These are phyloP conservation scores for Actinomortierella ambigua DNA, from an alignment of 371 early-diverging fungal species.

Conservation along the genomic window DNA sequence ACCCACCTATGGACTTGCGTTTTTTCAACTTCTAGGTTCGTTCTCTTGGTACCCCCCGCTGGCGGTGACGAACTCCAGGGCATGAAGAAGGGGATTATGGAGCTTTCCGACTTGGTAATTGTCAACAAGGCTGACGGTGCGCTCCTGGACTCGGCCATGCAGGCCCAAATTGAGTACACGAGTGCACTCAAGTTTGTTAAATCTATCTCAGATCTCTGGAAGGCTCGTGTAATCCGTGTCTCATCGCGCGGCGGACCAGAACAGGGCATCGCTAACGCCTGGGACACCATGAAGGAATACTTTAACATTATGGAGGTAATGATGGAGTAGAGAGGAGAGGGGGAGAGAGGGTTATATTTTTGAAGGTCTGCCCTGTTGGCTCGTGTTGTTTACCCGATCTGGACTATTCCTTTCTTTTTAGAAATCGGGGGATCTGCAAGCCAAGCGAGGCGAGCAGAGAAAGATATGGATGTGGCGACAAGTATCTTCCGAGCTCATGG, in stretches of 20 bases:
- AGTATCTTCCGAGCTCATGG: conserved; percentile 61
- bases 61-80: conserved; percentile 51
- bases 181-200: conserved; percentile 66
- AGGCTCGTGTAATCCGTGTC: conserved; percentile 57
- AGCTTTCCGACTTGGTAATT: conserved; percentile 76
- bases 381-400: too few species aligned
- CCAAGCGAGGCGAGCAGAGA: conserved; percentile 62
- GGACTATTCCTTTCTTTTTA: too few species aligned
- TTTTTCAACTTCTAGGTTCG: conserved; percentile 14
- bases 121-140: conserved; percentile 83
- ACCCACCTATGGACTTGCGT: too few species aligned
- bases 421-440: conserved; percentile 52
- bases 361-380: too few species aligned
- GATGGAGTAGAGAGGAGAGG: background rate
- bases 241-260: conserved; percentile 59
- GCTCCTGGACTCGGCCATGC: conserved; percentile 61
- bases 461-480: conserved; percentile 80
- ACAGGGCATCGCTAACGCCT: conserved; percentile 65
- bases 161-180: conserved; percentile 68
- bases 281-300: conserved; percentile 65
- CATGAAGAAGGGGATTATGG: conserved; percentile 85
- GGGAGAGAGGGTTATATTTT: background rate
- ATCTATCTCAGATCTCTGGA: conserved; percentile 45
- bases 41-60: conserved; percentile 34
- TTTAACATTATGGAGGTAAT: conserved; percentile 53